These are phyloP conservation scores for Gynochthodes officinalis DNA, from an alignment of 257 asterid species.

Conservation along the genomic window DNA sequence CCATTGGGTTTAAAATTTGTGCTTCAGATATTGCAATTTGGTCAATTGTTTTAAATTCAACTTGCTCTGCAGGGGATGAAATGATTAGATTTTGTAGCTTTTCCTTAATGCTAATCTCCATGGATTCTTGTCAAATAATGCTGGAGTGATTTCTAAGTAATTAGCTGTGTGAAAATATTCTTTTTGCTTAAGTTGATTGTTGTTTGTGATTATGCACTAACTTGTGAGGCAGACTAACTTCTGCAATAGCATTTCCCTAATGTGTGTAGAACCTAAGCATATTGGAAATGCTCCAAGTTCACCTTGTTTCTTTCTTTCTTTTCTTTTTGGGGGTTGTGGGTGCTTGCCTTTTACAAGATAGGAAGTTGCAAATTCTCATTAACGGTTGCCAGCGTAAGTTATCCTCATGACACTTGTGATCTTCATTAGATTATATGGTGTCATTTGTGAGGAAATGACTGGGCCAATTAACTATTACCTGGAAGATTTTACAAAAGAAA, in stretches of 20 bases:
- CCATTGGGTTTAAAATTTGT: neutral
- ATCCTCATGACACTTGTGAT: conserved; percentile 4
- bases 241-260: neutral
- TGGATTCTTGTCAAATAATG: neutral
- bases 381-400: neutral
- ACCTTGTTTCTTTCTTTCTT: neutral
- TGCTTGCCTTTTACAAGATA: neutral
- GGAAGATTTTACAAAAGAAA: neutral
- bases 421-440: neutral
- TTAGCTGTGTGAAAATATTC: neutral
- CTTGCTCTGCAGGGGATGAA: neutral
- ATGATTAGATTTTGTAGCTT: neutral
- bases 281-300: neutral
- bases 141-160: neutral
- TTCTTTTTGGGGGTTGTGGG: too few relatives aligned
- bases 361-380: neutral
- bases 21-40: neutral
- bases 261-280: neutral
- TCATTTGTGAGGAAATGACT: neutral
- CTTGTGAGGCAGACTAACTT: neutral
- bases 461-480: neutral
- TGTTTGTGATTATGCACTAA: neutral
- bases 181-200: neutral
- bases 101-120: neutral
- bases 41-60: neutral